Evolutionary conservation across 2,329 filamentous ascomycete genomes (phyloP), one percentile per base, ranked within the genome.

Genomic region (Fusarium mundagurra): DNA sequence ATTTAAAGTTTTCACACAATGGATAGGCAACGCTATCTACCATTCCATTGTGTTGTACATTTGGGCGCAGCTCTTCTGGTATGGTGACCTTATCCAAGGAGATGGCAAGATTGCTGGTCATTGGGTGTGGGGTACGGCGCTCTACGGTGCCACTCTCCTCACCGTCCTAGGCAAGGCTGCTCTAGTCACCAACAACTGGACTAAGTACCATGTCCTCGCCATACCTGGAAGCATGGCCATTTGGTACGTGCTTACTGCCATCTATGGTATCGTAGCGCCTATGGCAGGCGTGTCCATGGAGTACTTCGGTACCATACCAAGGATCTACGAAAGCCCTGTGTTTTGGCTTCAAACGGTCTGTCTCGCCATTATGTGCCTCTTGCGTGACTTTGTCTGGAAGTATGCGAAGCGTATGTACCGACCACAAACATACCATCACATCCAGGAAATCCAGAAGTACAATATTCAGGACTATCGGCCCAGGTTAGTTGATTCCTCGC

Each of bases 361-460:
- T 11, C 85, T 99, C 45, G 93, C 96, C 1, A 87, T 92, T 13
- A 83, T 98, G 55, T 98, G 96, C 82, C 88, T 99, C 57, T 84
- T 95, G 58, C 89, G 96, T 78, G 96, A 99, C 82, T 94, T 98
- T 83, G 91, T 92, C 7, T 99, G 96, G 95, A 99, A 99, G 87
- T 99, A 98, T 78, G 92, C 91, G 71, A 98, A 98, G 87, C 90
- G 96, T 75, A 98, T 99, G 95, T 99, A 98, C 85, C 92, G 92
- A 77, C 96, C 96, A 29, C 93, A 98, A 84, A 92, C 94, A 48
- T 99, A 99, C 80, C 96, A 99, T 79, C 96, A 99, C 82, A 96
- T 99, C 73, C 96, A 99, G 84, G 96, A 99, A 86, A 99, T 99
- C 77, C 96, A 99, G 84, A 99, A 99, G 85, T 99, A 98, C 86